These are phyloP conservation scores for Ogataea siamensis DNA, from an alignment of 805 yeast species.

Conservation along the genomic window DNA sequence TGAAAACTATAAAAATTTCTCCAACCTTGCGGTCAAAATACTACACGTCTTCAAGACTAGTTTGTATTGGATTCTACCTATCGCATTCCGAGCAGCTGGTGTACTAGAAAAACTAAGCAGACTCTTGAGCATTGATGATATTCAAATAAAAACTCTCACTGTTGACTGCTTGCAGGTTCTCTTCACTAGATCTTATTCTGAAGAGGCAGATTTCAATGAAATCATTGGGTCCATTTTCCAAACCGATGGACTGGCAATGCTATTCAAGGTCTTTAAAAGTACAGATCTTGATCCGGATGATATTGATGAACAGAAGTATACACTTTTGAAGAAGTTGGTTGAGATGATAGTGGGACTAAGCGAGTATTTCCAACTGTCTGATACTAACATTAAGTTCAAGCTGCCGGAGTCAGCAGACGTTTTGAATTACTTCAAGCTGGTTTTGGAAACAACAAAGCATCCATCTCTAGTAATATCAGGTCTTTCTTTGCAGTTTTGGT, in stretches of 20 bases:
- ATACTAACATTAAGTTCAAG: conserved; percentile 26
- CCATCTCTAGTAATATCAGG: conserved; percentile 89
- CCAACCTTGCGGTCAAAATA: conserved; percentile 57
- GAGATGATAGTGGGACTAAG: conserved; percentile 89
- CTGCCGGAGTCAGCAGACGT: conserved; percentile 59
- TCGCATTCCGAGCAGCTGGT: conserved; percentile 64
- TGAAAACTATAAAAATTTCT: conserved; percentile 8
- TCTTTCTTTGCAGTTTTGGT: conserved; percentile 91
- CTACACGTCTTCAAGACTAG: conserved; percentile 85
- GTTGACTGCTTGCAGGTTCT: conserved; percentile 88
- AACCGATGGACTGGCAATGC: conserved; percentile 67
- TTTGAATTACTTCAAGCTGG: conserved; percentile 65
- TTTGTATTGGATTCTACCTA: conserved; percentile 86
- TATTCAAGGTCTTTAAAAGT: conserved; percentile 60
- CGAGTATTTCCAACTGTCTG: conserved; percentile 54
- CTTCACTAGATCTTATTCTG: conserved; percentile 73
- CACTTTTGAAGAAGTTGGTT: conserved; percentile 82
- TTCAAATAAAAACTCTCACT: conserved; percentile 74
- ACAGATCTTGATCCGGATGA: conserved; percentile 65
- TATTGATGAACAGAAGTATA: conserved; percentile 69
- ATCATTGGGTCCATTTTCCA: conserved; percentile 78
- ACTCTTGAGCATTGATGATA: conserved; percentile 55
- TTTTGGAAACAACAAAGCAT: conserved; percentile 77
- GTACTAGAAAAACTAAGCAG: conserved; percentile 61
- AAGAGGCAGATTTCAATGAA: conserved; percentile 66